phyloP scores from a whole-genome alignment of 1,139 yeast genomes.

The Nakaseomyces sp. region DNA sequence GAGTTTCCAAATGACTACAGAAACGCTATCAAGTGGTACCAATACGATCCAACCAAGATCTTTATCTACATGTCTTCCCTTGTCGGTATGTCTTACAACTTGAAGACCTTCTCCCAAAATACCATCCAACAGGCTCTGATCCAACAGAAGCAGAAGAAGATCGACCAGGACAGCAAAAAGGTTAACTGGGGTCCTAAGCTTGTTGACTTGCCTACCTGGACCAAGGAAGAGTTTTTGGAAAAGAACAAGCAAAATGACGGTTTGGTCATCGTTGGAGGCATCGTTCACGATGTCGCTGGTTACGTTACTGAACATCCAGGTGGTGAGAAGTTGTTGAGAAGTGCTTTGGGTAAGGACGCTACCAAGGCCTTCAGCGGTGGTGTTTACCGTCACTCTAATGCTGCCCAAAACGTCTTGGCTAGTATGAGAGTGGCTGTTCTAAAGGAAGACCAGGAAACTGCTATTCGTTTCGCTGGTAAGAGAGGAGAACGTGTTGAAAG shows the following conservation, averaged over 20 bases:
- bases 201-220: constrained; percentile 83
- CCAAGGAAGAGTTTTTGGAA: constrained; percentile 69
- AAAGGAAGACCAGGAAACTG: constrained; percentile 46
- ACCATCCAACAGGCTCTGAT: constrained; percentile 93
- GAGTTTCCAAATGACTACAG: constrained; percentile 98
- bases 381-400: constrained; percentile 92
- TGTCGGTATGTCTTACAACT: constrained; percentile 80
- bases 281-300: constrained; percentile 81
- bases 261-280: constrained; percentile 81
- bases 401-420: constrained; percentile 92
- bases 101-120: constrained; percentile 88
- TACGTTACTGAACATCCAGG: constrained; percentile 96
- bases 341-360: constrained; percentile 92
- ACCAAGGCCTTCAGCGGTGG: constrained; percentile 97
- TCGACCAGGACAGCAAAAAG: constrained; percentile 66
- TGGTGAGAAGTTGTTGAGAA: constrained; percentile 79
- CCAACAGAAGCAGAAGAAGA: constrained; percentile 94
- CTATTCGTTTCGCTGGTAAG: constrained; percentile 29
- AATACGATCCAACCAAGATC: constrained; percentile 93
- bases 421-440: constrained; percentile 94
- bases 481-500: constrained; percentile 25
- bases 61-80: constrained; percentile 62
- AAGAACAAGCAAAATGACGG: constrained; percentile 49
- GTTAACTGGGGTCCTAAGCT: constrained; percentile 92
- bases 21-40: constrained; percentile 97